Base-by-base conservation (phyloP, 1,139 yeast genomes). In the Geotrichum histeridarum region DNA sequence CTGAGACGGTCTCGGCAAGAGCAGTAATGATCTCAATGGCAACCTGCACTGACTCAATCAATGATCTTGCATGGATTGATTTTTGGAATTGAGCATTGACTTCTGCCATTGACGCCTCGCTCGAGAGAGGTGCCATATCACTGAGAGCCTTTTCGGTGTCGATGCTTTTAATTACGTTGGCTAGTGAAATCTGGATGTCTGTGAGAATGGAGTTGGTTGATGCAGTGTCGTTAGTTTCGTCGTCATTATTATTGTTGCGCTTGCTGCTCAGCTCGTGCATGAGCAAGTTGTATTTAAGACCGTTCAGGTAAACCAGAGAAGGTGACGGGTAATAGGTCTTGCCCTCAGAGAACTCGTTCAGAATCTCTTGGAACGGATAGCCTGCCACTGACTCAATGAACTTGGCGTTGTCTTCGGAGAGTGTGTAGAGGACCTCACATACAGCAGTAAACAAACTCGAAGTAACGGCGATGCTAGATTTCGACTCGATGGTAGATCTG, bases 21-120 rank as follows among this genome's bases (percentile, higher is more conserved):
- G 93, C 84, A 0, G 96, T 82, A 36, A 87, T 74, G 38, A 91
- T 70, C 65, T 91, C 97, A 41, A 90, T 71, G 0, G 86, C 75
- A 0, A 84, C 76, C 63, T 88, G 95, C 35, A 86, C 73, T 3
- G 86, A 77, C 50, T 66, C 83, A 48, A 85, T 70, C 50, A 80
- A 77, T 43, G 79, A 71, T 61, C 81, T 77, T 7, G 87, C 82
- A 15, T 67, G 68, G 8, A 72, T 68, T 52, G 73, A 69, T 33
- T 71, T 73, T 42, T 75, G 78, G 7, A 73, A 70, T 30, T 72
- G 70, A 44, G 73, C 73, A 44, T 72, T 72, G 35, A 73, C 66
- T 42, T 70, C 70, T 4, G 38, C 46, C 30, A 42, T 47, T 15
- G 53, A 22, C 2, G 56, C 47, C n/a, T 48, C 53, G 17, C 69